Conservation (phyloP, 2,329 filamentous ascomycete species). For the Xylariaceae sp. region DNA sequence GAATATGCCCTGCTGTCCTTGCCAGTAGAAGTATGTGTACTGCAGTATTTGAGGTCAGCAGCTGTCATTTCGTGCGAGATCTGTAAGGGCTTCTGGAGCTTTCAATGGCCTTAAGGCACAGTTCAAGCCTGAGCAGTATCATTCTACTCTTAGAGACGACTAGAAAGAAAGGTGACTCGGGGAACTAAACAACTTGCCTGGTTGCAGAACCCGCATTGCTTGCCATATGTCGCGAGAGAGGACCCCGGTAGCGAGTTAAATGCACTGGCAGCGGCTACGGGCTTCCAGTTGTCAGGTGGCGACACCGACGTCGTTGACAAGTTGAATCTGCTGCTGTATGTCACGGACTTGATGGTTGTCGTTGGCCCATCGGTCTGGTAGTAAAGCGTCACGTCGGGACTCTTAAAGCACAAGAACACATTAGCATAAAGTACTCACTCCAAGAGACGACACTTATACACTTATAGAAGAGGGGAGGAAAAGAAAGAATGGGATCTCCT, state of each 20-base stretch:
- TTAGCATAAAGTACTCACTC: background rate
- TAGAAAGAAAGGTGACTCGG: too few species aligned
- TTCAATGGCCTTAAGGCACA: too few species aligned
- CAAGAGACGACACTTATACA: too few species aligned
- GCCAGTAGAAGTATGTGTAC: slow-evolving; percentile 39
- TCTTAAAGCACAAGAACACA: slow-evolving; percentile 20
- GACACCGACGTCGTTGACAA: slow-evolving; percentile 27
- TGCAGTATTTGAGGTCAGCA: background rate
- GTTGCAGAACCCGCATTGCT: slow-evolving; percentile 38
- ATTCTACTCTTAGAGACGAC: too few species aligned
- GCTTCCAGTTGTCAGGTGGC: slow-evolving; percentile 31
- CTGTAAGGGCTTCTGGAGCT: too few species aligned
- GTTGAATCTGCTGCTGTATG: slow-evolving; percentile 26
- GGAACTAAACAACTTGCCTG: background rate
- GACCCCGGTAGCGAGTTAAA: slow-evolving; percentile 35
- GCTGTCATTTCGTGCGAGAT: background rate
- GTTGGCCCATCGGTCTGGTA: slow-evolving; percentile 34
- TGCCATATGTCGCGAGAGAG: slow-evolving; percentile 38
- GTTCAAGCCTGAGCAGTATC: too few species aligned
- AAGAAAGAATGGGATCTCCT: background rate
- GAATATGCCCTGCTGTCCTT: slow-evolving; percentile 27
- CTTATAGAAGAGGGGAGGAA: background rate
- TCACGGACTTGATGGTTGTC: slow-evolving; percentile 30
- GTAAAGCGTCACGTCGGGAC: slow-evolving; percentile 33
- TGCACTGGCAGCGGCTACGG: slow-evolving; percentile 27